These are phyloP conservation scores for Pythium phragmitis DNA, from an alignment of 352 stramenopile species.

Conservation along the genomic window DNA sequence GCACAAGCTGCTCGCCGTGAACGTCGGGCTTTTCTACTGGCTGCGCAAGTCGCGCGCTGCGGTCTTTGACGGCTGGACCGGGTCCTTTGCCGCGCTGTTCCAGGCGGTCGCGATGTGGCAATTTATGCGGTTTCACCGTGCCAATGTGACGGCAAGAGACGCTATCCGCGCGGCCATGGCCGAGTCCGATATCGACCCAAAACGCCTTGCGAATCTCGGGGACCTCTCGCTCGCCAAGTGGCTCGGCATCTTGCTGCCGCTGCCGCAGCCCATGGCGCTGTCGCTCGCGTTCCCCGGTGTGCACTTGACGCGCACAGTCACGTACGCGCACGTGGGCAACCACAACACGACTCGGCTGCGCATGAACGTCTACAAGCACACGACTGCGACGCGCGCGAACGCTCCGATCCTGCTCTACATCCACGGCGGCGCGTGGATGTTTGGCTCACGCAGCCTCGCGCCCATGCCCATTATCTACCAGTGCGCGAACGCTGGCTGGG, in stretches of 20 bases:
- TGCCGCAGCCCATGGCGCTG: conserved; percentile 56
- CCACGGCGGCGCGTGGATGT: conserved; percentile 75
- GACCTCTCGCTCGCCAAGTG: conserved; percentile 49
- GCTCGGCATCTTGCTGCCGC: conserved; percentile 54
- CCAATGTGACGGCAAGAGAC: conserved; percentile 46
- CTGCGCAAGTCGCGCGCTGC: conserved; percentile 40
- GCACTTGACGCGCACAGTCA: conserved; percentile 46
- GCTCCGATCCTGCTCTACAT: conserved; percentile 77
- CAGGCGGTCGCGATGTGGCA: conserved; percentile 49
- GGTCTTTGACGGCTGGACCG: conserved; percentile 48
- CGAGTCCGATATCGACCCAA: conserved; percentile 32
- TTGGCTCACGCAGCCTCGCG: conserved; percentile 48
- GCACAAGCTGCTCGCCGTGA: conserved; percentile 53
- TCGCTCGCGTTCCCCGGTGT: conserved; percentile 53
- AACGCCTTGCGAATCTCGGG: conserved; percentile 39
- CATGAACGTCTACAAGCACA: conserved; percentile 79
- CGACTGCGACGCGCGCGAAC: conserved; percentile 38
- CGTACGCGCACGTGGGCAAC: conserved; percentile 66
- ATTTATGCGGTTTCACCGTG: conserved; percentile 36
- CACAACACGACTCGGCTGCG: conserved; percentile 51
- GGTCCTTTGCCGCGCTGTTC: conserved; percentile 40
- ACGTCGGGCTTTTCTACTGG: conserved; percentile 44
- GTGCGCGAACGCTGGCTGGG: conserved; percentile 50
- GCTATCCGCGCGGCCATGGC: conserved; percentile 43
- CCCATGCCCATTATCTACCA: conserved; percentile 66